A percentile compares a stretch with the other conserved stretches of the same genome.
phyloP scores from a whole-genome alignment of 768 basidiomycete genomes.

The Gautieria morchelliformis region DNA sequence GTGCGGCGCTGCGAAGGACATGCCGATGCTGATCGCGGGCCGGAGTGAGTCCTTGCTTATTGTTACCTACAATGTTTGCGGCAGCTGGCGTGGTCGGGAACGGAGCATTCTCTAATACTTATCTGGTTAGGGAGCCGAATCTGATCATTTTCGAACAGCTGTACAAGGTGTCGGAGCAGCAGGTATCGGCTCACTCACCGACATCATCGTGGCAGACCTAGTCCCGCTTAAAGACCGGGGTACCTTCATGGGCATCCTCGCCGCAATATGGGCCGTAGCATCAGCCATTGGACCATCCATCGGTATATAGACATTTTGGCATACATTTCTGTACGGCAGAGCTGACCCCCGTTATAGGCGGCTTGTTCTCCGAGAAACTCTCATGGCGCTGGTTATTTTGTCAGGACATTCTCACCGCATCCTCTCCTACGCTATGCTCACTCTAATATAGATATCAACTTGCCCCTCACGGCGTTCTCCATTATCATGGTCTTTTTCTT shows the following conservation, averaged over 20 bases:
- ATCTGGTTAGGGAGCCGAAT: too few relatives aligned
- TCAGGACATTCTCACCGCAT: constrained; percentile 11
- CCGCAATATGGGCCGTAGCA: constrained; percentile 16
- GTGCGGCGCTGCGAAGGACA: constrained; percentile 18
- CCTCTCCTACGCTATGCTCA: constrained; percentile 1
- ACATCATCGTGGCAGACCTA: constrained; percentile 22
- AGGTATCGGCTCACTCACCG: constrained; percentile 14
- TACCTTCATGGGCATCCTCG: constrained; percentile 20
- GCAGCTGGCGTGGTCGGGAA: too few relatives aligned
- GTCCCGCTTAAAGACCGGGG: constrained; percentile 25
- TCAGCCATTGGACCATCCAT: constrained; percentile 7
- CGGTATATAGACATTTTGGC: neutral
- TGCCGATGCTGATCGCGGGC: constrained; percentile 21
- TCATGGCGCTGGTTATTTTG: constrained; percentile 29
- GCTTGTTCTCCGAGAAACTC: constrained; percentile 12
- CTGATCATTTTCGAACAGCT: neutral
- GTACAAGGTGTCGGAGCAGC: constrained; percentile 9
- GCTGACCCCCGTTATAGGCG: constrained; percentile 10
- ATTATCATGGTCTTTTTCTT: constrained; percentile 21
- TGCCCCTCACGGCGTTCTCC: constrained; percentile 28
- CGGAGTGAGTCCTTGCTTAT: constrained; percentile 29
- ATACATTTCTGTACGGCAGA: neutral
- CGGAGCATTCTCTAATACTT: too few relatives aligned
- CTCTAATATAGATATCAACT: constrained; percentile 26
- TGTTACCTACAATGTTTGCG: too few relatives aligned